These are phyloP conservation scores for Mycena pura DNA, from an alignment of 768 basidiomycete genomes.

Conservation along the genomic window DNA sequence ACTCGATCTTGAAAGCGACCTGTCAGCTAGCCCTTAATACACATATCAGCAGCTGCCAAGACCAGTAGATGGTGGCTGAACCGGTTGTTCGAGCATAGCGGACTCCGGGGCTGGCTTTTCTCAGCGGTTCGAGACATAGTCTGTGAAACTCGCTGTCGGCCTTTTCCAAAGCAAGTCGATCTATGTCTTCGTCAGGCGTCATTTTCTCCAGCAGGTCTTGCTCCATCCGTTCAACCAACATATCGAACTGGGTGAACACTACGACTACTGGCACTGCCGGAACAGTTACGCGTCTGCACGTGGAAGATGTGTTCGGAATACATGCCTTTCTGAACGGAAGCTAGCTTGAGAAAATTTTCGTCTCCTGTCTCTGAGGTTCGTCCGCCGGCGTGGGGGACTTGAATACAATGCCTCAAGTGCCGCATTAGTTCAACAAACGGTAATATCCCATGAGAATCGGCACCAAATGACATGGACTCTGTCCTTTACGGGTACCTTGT, in stretches of 20 bases:
- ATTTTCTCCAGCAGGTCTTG: no score
- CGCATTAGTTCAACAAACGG: neutral
- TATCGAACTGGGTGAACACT: slow-evolving; percentile 3
- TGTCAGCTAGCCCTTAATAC: no score
- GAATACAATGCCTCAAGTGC: slow-evolving; percentile 3
- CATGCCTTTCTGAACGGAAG: neutral
- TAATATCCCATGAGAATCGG: neutral
- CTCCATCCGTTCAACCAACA: no score
- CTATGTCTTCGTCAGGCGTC: no score
- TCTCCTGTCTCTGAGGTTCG: slow-evolving; percentile 1
- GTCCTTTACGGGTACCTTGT: neutral
- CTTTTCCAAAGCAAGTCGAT: no score
- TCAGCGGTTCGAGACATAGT: no score
- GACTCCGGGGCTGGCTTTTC: no score
- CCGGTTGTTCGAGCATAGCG: no score
- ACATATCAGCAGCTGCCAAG: no score
- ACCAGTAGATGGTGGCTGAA: no score
- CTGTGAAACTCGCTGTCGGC: no score
- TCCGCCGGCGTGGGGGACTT: neutral
- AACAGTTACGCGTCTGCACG: neutral
- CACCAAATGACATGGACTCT: neutral
- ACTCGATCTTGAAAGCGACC: no score
- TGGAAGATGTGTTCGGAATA: neutral
- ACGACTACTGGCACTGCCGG: slow-evolving; percentile 1
- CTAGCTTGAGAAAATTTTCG: neutral